Percentiles rank a stretch among this genome's conserved stretches.
Conservation (phyloP, 495 filamentous ascomycete species). For the Geoglossum glabrum region DNA sequence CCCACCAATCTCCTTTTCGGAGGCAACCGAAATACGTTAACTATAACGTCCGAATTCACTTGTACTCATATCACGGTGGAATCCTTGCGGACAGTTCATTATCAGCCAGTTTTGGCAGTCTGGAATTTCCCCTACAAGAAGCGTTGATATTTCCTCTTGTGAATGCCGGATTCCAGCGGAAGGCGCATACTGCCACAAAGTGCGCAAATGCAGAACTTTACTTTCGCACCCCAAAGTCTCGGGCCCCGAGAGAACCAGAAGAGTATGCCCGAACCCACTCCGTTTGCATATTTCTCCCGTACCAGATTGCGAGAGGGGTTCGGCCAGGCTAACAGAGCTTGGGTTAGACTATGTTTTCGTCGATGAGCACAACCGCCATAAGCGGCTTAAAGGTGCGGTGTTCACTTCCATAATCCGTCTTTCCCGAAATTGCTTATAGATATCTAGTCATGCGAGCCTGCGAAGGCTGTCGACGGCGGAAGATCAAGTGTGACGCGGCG, state of each 20-base stretch:
- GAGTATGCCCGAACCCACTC: conserved; percentile 25
- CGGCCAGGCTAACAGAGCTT: neutral
- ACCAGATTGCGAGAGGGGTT: neutral
- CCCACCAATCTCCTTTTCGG: neutral
- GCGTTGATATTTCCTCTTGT: neutral
- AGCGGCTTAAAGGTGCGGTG: conserved; percentile 76
- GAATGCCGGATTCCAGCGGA: conserved; percentile 20
- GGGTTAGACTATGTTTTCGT: conserved; percentile 94
- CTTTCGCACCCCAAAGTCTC: conserved; percentile 36
- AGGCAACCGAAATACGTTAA: neutral
- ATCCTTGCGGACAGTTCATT: neutral
- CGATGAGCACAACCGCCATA: conserved; percentile 96
- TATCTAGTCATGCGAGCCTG: conserved; percentile 87
- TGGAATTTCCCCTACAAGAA: neutral
- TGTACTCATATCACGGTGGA: neutral
- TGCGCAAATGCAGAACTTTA: conserved; percentile 33
- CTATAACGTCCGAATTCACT: neutral
- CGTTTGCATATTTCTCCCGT: neutral
- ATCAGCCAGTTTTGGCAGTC: neutral
- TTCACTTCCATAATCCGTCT: neutral
- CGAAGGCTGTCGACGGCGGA: conserved; percentile 78
- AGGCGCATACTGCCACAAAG: conserved; percentile 37
- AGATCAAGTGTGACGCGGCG: conserved; percentile 94
- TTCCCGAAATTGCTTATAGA: conserved; percentile 10
- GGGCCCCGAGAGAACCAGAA: conserved; percentile 42